Percentiles rank a stretch among this genome's conserved stretches.
Evolutionary conservation across 345 rosid genomes (phyloP).

Genomic region (Lepidium didymum): DNA sequence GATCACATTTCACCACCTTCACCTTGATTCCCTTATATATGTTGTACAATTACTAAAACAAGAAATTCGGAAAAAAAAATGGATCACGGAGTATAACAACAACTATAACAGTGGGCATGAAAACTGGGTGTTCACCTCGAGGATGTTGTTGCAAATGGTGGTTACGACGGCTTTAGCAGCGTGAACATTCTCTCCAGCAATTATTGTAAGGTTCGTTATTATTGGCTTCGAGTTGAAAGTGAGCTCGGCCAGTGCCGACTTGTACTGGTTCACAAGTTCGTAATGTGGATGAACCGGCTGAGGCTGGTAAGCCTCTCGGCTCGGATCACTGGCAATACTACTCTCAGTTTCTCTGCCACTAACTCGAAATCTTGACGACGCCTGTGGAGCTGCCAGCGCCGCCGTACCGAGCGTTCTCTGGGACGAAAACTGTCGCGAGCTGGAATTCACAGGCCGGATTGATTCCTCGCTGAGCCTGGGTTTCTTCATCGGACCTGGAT

Average conservation of each 20-base stretch:
- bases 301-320: conserved; percentile 71
- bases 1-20: conserved; percentile 29
- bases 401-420: conserved; percentile 35
- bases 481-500: conserved; percentile 51
- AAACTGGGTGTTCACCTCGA: conserved; percentile 89
- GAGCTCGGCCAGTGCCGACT: conserved; percentile 82
- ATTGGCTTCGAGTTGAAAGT: conserved; percentile 97
- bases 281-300: conserved; percentile 62
- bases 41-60: conserved; percentile 35
- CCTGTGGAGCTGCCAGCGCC: conserved; percentile 1
- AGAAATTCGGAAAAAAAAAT: conserved; percentile 7
- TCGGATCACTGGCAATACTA: conserved; percentile 31
- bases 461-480: conserved; percentile 56
- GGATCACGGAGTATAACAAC: conserved; percentile 18
- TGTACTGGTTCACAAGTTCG: conserved; percentile 91
- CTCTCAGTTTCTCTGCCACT: conserved; percentile 40
- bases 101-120: conserved; percentile 29
- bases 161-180: conserved; percentile 78
- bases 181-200: conserved; percentile 88
- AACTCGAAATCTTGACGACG: conserved; percentile 25
- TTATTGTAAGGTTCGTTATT: conserved; percentile 89
- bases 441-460: conserved; percentile 29
- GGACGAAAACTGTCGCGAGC: conserved; percentile 34
- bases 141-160: conserved; percentile 73
- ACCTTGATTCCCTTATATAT: conserved; percentile 22